These are phyloP conservation scores for Barnettozyma californica DNA, from an alignment of 805 yeast species.

Conservation along the genomic window DNA sequence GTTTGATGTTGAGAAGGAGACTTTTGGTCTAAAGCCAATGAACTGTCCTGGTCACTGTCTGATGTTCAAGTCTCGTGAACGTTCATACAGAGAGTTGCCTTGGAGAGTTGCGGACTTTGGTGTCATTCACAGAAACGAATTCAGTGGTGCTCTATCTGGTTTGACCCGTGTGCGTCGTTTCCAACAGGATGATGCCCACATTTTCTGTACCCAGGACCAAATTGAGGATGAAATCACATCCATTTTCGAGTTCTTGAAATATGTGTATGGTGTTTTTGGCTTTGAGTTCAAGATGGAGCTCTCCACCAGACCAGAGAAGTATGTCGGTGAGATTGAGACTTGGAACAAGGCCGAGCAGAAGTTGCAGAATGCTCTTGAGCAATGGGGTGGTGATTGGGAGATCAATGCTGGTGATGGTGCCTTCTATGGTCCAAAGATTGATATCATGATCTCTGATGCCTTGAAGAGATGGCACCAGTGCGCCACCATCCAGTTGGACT, in stretches of 20 bases:
- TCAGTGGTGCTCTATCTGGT: slow-evolving; percentile 90
- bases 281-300: slow-evolving; percentile 95
- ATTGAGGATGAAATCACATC: slow-evolving; percentile 80
- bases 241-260: slow-evolving; percentile 79
- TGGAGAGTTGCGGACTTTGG: slow-evolving; percentile 99
- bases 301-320: slow-evolving; percentile 96
- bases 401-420: slow-evolving; percentile 97
- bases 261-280: slow-evolving; percentile 86
- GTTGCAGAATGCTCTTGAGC: slow-evolving; percentile 75
- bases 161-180: slow-evolving; percentile 97
- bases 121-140: slow-evolving; percentile 95
- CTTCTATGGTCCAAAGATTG: slow-evolving; percentile 93
- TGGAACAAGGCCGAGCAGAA: slow-evolving; percentile 91
- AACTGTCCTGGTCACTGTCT: slow-evolving; percentile 91
- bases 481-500: slow-evolving; percentile 97
- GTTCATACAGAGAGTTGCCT: slow-evolving; percentile 95
- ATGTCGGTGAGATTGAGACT: slow-evolving; percentile 87
- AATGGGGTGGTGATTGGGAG: slow-evolving; percentile 90
- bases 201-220: slow-evolving; percentile 91
- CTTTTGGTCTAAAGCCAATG: slow-evolving; percentile 92
- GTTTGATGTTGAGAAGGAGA: slow-evolving; percentile 94
- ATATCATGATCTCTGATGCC: slow-evolving; percentile 92
- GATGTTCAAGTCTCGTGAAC: slow-evolving; percentile 85
- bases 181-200: slow-evolving; percentile 99
- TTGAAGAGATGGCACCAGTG: slow-evolving; percentile 97